phyloP scores from a whole-genome alignment of 73 alveolate species.

The Blepharisma stoltei region DNA sequence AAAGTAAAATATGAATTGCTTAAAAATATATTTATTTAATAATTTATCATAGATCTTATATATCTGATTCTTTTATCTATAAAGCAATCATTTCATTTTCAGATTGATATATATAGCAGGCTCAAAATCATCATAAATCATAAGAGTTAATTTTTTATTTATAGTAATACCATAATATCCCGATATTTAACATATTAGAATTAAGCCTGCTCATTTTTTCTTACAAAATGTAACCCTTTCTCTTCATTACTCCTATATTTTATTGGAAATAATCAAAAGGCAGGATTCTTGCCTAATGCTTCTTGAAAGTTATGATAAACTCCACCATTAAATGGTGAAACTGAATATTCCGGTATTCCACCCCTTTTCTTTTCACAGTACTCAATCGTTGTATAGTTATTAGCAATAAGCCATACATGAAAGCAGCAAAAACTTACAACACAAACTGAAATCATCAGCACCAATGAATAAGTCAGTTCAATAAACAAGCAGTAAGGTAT shows the following conservation, averaged over 20 bases:
- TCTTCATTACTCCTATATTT: neutral
- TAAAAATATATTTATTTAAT: too few relatives aligned
- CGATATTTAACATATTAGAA: too few relatives aligned
- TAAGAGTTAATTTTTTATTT: too few relatives aligned
- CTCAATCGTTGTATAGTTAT: constrained; percentile 57
- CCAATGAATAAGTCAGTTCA: constrained; percentile 29
- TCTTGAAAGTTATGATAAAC: constrained; percentile 10
- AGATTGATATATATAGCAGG: too few relatives aligned
- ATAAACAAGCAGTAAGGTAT: constrained; percentile 10
- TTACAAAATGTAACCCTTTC: neutral
- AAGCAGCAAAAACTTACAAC: constrained; percentile 46
- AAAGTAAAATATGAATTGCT: too few relatives aligned
- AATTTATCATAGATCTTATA: too few relatives aligned
- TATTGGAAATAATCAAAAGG: constrained; percentile 28
- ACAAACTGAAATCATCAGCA: constrained; percentile 27
- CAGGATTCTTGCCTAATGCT: constrained; percentile 23
- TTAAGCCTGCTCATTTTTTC: too few relatives aligned
- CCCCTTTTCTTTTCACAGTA: constrained; percentile 56
- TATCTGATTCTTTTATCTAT: too few relatives aligned
- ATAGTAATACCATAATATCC: too few relatives aligned
- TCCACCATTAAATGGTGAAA: constrained; percentile 33
- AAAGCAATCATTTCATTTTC: too few relatives aligned
- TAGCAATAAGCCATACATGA: constrained; percentile 48
- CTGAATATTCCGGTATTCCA: neutral
- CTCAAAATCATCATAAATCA: too few relatives aligned